A percentile compares a stretch with the other conserved stretches of the same genome.
phyloP scores from a whole-genome alignment of 345 rosid species.

The Mallotus nudiflorus region DNA sequence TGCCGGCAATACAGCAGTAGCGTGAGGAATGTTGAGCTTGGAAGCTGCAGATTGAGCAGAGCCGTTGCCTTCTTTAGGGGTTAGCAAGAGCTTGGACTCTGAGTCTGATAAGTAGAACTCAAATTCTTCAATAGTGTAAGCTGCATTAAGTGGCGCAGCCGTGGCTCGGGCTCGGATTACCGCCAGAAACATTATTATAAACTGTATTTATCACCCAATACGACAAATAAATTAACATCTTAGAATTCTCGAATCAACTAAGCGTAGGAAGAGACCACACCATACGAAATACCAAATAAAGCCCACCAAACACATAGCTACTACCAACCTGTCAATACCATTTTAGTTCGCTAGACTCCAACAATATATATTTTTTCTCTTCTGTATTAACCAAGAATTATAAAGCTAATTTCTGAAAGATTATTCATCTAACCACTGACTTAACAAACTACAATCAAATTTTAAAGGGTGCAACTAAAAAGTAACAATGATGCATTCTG shows the following conservation, averaged over 20 bases:
- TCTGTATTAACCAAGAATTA: too few relatives aligned
- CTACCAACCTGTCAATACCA: too few relatives aligned
- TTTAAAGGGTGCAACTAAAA: too few relatives aligned
- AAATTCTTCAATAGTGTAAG: conserved; percentile 68
- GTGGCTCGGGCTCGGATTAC: conserved; percentile 64
- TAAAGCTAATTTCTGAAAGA: too few relatives aligned
- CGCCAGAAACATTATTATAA: conserved; percentile 67
- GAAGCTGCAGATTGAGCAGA: conserved; percentile 54
- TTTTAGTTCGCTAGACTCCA: too few relatives aligned
- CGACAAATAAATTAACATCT: conserved; percentile 2
- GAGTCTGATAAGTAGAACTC: conserved; percentile 74
- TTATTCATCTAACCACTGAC: too few relatives aligned
- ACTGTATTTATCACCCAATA: conserved; percentile 34
- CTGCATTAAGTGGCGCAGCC: conserved; percentile 59
- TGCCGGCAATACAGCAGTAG: conserved; percentile 36
- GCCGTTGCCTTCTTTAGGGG: conserved; percentile 35
- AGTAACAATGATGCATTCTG: too few relatives aligned
- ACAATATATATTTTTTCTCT: too few relatives aligned
- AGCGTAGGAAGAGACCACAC: neutral
- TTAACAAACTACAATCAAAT: too few relatives aligned
- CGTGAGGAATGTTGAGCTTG: conserved; percentile 48
- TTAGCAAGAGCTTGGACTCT: conserved; percentile 54
- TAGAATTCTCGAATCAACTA: too few relatives aligned
- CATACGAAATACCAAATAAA: neutral
- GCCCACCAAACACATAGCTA: too few relatives aligned